Evolutionary conservation across 306 rosid species (phyloP), one percentile per base, ranked within the genome.

Genomic region (Sesbania bispinosa): DNA sequence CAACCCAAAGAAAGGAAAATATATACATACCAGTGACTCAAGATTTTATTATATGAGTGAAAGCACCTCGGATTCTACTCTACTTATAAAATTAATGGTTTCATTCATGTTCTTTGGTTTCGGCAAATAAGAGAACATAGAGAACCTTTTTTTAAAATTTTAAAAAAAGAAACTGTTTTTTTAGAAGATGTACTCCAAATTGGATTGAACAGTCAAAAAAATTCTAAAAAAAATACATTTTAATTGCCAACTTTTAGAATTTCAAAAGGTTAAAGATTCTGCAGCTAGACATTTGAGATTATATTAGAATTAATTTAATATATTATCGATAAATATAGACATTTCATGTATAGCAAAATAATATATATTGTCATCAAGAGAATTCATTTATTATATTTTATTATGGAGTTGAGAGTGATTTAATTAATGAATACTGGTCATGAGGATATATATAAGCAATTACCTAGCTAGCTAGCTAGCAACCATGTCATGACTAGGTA

Each of bases 191-290:
- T n/a, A n/a, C 78, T 69, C 66, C 77, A 71, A 38, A 30, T 69
- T 78, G 50, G 78, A 78, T 73, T 74, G 54, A 62, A 79, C 18
- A 38, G 67, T 58, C 80, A 62, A 74, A n/a, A 36, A 42, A 24
- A 4, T 66, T 43, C 0, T 7, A 13, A 46, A 27, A 29, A 46
- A 21, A 39, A 59, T 23, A 20, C 29, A 42, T 33, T 20, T 66
- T 59, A 26, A 35, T 19, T 58, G 10, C 23, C 47, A 75, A 43
- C 73, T 62, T 71, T 69, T 54, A 42, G 71, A 61, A 73, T 16
- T 75, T 62, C 61, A 80, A 80, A 80, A 32, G 77, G 80, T 16
- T 63, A 69, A 69, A 45, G 55, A 51, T 21, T 61, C 53, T 60
- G 16, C 18, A n/a, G 10, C n/a, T n/a, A n/a, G 58, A 47, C 50